A percentile compares a stretch with the other conserved stretches of the same genome.
Evolutionary conservation across 441 rosid species (phyloP).

Genomic region (Gossypium laxum): DNA sequence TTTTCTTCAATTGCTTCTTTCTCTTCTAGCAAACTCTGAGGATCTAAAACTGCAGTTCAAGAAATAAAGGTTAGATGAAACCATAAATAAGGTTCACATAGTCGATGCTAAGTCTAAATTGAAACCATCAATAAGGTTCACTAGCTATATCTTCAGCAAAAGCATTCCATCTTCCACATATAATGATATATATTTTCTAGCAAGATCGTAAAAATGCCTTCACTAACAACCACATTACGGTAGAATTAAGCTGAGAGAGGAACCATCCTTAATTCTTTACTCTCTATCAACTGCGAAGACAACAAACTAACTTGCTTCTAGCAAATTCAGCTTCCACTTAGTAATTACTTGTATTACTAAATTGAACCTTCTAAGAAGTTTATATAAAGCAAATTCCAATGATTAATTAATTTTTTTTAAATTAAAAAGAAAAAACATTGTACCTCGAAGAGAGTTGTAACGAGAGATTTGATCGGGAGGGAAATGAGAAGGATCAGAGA

Average conservation of each 20-base stretch:
- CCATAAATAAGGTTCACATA: constrained; percentile 11
- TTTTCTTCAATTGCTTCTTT: constrained; percentile 70
- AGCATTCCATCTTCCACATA: neutral
- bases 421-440: neutral
- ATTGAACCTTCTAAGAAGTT: neutral
- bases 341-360: constrained; percentile 1
- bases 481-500: constrained; percentile 74
- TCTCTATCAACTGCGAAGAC: neutral
- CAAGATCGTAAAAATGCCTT: neutral
- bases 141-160: neutral
- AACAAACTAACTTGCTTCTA: neutral
- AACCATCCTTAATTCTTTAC: neutral
- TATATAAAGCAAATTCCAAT: neutral
- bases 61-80: constrained; percentile 11
- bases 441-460: constrained; percentile 76
- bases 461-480: constrained; percentile 94
- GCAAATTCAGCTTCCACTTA: neutral
- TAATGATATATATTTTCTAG: neutral
- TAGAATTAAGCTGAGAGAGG: neutral
- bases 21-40: constrained; percentile 82
- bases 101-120: neutral
- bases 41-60: constrained; percentile 68
- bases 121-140: constrained; percentile 16
- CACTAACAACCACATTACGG: neutral
- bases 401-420: neutral